Percentiles rank a stretch among this genome's conserved stretches.
These are phyloP conservation scores for Salmacisia buchloeana DNA, from an alignment of 1,284 basidiomycete genomes.

Conservation along the genomic window DNA sequence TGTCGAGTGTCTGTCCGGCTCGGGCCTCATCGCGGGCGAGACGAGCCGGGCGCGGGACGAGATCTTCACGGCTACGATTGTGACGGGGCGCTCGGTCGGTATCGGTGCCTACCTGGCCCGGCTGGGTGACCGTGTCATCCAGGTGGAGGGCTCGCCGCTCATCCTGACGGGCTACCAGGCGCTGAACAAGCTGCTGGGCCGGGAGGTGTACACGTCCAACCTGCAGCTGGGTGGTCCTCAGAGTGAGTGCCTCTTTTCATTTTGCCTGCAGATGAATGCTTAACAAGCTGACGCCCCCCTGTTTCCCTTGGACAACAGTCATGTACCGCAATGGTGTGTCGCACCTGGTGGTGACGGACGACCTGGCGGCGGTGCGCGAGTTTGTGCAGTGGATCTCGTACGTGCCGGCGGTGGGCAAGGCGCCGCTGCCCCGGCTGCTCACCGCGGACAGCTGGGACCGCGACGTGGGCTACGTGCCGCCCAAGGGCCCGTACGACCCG, in stretches of 20 bases:
- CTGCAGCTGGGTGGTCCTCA: constrained; percentile 92
- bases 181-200: constrained; percentile 97
- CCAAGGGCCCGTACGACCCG: constrained; percentile 93
- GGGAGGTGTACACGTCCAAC: constrained; percentile 98
- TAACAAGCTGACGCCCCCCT: background rate
- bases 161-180: constrained; percentile 96
- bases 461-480: constrained; percentile 79
- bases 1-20: constrained; percentile 91
- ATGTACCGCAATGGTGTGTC: constrained; percentile 69
- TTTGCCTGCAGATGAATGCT: background rate
- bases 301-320: constrained; percentile 18
- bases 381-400: constrained; percentile 86
- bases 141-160: constrained; percentile 98
- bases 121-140: constrained; percentile 92
- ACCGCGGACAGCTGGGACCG: constrained; percentile 70
- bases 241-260: constrained; percentile 50
- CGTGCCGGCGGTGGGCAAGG: constrained; percentile 56
- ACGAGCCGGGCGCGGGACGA: constrained; percentile 97
- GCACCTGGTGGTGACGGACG: constrained; percentile 87
- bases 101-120: constrained; percentile 99
- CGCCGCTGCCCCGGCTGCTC: constrained; percentile 29
- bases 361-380: constrained; percentile 57
- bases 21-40: constrained; percentile 96
- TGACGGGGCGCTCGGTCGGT: constrained; percentile 96
- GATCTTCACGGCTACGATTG: constrained; percentile 98